Base-by-base conservation (phyloP, 306 rosid genomes). In the Dryas octopetala region DNA sequence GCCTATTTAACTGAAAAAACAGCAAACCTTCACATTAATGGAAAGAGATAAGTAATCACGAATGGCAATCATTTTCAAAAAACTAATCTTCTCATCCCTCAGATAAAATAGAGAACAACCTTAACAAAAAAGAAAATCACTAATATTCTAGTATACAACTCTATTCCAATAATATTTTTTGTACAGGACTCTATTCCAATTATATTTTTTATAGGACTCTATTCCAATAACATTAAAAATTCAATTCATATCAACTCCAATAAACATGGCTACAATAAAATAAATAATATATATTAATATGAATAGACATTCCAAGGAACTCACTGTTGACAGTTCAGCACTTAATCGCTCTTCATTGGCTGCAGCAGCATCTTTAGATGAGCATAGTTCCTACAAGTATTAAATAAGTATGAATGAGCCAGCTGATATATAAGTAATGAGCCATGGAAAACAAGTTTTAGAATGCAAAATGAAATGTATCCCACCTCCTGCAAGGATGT, bases 261-360 rank as follows among this genome's bases (percentile, higher is more conserved):
- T 49, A 46, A 28, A 72, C 14, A 49, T 49, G 53, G 62, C 12
- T 16, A 62, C 38, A 55, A 43, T 16, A 59, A 70, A 63, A 50
- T 38, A 6, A 17, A 64, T 12, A 23, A 50, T 38, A 6, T 32
- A 64, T 12, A 23, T 62, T 44, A 78, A 32, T 48, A 47, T 64
- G 74, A 65, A 51, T 66, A 65, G 51, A 58, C 15, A 59, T 63
- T 57, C 62, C 46, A 81, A 16, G 54, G 50, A 73, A 82, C 98
- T 86, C 83, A 95, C 97, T 80, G 97, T 92, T 52, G 96, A 82
- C 43, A 95, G 89, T 81, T 95, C 99, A 44, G 96, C 86, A 67
- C 83, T 82, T 57, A 89, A 84, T 76, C 79, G 89, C 75, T 84
- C 92, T 84, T 95, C 99, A 38, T 88, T 90, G 55, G 83, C 83